Evolutionary conservation across 164 flowering plant species (phyloP), one percentile per base, ranked within the genome.

Genomic region (Magnolia sinica): DNA sequence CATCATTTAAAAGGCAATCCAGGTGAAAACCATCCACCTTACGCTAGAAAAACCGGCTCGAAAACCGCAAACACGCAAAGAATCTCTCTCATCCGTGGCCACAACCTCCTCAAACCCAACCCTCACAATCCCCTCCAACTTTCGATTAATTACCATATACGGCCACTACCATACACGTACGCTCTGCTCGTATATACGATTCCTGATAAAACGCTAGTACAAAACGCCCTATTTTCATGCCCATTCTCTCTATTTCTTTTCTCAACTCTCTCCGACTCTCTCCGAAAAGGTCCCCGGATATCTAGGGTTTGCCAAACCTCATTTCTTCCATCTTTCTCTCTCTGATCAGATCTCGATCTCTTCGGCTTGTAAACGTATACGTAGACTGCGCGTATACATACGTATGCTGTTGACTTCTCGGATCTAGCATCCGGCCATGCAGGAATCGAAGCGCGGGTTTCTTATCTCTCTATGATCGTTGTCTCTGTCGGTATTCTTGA

Each of bases 381-480:
- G 45, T 37, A 37, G 45, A 37, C 45, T 37, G 45, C 45, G 45
- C 29, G 11, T 72, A 13, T 59, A 13, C 64, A 59, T 24, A 9
- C 22, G 19, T 72, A 72, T 52, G 64, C 2, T 14, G 37, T 50
- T 72, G 27, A 72, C 10, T 72, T 73, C 66, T 61, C 24, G 51
- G 51, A 55, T 50, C 3, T 59, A 18, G 64, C 73, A 23, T 64
- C 24, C 72, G 75, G 71, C 70, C 81, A 79, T 79, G 84, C n/a
- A 74, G 76, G 72, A 67, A 67, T 73, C 23, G 73, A 73, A 51
- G 73, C 27, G 72, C 77, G 7, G 73, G 64, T 27, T 68, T 29
- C 67, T 76, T 67, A 23, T 74, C 74, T 24, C 65, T 81, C 82
- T 80, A 82, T 82, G 85, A 82, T 78, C 79, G 74, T 78, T n/a